Evolutionary conservation across 179 eudicot species (phyloP), one percentile per base, ranked within the genome.

Genomic region (Beta corolliflora): DNA sequence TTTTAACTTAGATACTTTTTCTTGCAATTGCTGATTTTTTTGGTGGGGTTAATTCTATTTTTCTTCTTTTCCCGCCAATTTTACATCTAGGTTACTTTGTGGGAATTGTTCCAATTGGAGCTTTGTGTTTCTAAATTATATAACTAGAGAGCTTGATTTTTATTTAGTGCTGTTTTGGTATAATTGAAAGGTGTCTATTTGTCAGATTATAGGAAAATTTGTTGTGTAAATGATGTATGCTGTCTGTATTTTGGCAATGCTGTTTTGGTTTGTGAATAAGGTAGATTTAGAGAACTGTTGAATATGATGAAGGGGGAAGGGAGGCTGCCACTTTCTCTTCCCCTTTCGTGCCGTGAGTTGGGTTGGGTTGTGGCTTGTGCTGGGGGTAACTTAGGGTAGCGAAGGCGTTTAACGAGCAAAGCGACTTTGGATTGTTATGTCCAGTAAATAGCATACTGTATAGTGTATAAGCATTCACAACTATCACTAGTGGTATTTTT

Each of bases 41-140:
- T 31, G 7, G 36, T 56, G 25, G 11, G 48, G 29, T 74, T 77
- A 29, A 18, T 56, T 48, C 9, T 6, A 9, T 4, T 9, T 36
- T 19, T 25, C n/a, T 31, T 14, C 46, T 53, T 77, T 80, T 77
- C 84, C 81, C 77, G 84, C 84, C 77, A 82, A 18, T 77, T 82
- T 77, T 60, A 0, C 9, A 19, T 7, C 5, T 13, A 55, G n/a
- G 23, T 73, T 23, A 29, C 10, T 55, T 67, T 9, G 21, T 50
- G 36, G 52, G 54, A 25, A 25, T 25, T 25, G 29, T 25, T 25
- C 1, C 29, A 25, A 65, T 29, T 70, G 53, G 44, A 10, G 21
- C 23, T 68, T 9, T 10, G 5, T 14, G 7, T 15, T 66, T 11
- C 19, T 45, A 7, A 4, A 13, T 8, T 53, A n/a, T 15, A 55